Evolutionary conservation across 2,329 filamentous ascomycete genomes (phyloP), one percentile per base, ranked within the genome.

Genomic region (Alternaria conjuncta): DNA sequence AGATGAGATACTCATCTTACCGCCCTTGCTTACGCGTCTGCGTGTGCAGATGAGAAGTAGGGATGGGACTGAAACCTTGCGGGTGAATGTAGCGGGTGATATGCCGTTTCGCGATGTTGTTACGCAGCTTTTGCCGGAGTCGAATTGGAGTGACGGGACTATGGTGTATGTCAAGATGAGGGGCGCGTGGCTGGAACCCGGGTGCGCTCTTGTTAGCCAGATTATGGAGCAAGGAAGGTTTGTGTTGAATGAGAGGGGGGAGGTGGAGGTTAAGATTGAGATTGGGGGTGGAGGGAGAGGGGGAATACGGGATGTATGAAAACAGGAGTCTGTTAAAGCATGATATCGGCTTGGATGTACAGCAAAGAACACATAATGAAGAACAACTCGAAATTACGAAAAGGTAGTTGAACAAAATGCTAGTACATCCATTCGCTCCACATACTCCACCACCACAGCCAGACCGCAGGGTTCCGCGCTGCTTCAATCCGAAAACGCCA

Each of bases 401-500:
- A 53, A 21, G 20, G 30, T 53, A 41, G 23, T 55, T 62, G 46
- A 47, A 43, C 55, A 58, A 57, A 47, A 12, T 60, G 45, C 56
- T 60, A 41, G 45, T 55, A 60, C 51, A 60, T 60, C 21, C 15
- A 57, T 51, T 57, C 44, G 36, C 28, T 45, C 23, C 47, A 32
- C 56, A 41, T 59, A 54, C 55, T 58, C 60, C 60, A 47, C 55
- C 49, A 47, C 47, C 47, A 30, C n/a, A 57, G 36, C 9, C 36
- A n/a, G 41, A 62, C 60, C 21, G 50, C 41, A 51, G 45, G 28
- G 3, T 46, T 46, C 43, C 49, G 13, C 56, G 20, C 55, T 58
- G 60, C 56, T 45, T 49, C 50, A n/a, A 45, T 28, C 55, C 41
- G 45, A 51, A 54, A 71, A 71, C 71, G 71, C 69, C 71, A 66